Conservation (phyloP, 768 basidiomycete species). For the Auriculariales sp. region DNA sequence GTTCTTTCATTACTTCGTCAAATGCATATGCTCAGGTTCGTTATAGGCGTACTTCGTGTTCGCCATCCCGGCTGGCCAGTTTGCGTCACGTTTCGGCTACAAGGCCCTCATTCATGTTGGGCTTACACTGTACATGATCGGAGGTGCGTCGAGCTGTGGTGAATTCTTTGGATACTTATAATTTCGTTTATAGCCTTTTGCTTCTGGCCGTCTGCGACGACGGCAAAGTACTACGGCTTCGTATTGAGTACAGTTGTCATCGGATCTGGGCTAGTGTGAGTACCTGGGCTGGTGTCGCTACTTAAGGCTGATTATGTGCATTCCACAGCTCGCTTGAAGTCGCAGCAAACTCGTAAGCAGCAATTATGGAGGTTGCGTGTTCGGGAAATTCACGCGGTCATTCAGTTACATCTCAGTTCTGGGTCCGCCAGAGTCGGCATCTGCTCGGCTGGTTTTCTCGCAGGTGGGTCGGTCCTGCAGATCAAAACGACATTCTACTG, state of each 20-base stretch:
- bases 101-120: slow-evolving; percentile 10
- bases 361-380: too few relatives aligned
- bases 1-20: too few relatives aligned
- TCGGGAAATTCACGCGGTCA: neutral
- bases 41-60: neutral
- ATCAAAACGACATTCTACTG: neutral
- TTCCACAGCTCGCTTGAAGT: slow-evolving; percentile 4
- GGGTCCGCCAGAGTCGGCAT: slow-evolving; percentile 17
- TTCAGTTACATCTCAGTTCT: slow-evolving; percentile 14
- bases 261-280: slow-evolving; percentile 18
- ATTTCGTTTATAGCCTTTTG: too few relatives aligned
- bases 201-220: slow-evolving; percentile 22
- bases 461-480: slow-evolving; percentile 13
- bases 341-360: slow-evolving; percentile 16
- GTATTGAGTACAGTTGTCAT: slow-evolving; percentile 16
- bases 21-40: too few relatives aligned
- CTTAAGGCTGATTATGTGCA: neutral
- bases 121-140: slow-evolving; percentile 5
- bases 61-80: neutral
- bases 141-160: too few relatives aligned
- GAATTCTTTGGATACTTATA: too few relatives aligned
- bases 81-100: slow-evolving; percentile 16
- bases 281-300: neutral
- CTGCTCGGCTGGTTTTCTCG: slow-evolving; percentile 23
- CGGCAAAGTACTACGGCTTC: slow-evolving; percentile 22